Evolutionary conservation across 1,284 basidiomycete species (phyloP).

Genomic region (Irpex sp.): DNA sequence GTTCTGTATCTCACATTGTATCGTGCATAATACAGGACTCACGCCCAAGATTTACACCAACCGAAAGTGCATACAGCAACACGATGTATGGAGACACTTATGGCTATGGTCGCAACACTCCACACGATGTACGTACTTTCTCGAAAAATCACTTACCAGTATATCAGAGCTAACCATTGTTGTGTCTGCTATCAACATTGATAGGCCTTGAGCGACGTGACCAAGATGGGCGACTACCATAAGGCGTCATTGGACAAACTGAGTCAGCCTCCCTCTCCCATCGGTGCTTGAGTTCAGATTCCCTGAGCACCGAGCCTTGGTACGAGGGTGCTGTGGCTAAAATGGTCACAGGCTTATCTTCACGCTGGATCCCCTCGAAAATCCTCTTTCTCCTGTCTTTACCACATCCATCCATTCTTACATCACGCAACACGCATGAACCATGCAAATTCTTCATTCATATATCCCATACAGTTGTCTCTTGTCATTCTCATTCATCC

Average conservation of each 20-base stretch:
- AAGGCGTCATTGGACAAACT: neutral
- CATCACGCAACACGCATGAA: neutral
- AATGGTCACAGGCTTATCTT: neutral
- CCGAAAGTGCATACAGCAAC: neutral
- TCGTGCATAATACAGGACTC: neutral
- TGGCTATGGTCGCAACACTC: neutral
- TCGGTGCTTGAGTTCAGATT: neutral
- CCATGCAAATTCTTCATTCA: neutral
- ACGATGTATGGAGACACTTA: neutral
- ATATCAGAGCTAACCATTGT: too few species aligned
- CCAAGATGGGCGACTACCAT: neutral
- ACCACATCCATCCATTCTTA: neutral
- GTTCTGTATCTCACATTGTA: neutral
- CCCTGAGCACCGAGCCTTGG: neutral
- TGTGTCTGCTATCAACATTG: too few species aligned
- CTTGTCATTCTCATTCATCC: neutral
- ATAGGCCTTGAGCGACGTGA: neutral
- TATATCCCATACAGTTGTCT: neutral
- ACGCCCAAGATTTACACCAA: neutral
- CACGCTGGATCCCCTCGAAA: neutral
- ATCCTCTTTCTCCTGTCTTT: neutral
- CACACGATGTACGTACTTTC: too few species aligned
- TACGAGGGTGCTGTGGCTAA: neutral
- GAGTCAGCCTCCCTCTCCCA: neutral
- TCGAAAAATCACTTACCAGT: too few species aligned